phyloP scores from a whole-genome alignment of 2,329 filamentous ascomycete genomes.

The Xylaria sp. region DNA sequence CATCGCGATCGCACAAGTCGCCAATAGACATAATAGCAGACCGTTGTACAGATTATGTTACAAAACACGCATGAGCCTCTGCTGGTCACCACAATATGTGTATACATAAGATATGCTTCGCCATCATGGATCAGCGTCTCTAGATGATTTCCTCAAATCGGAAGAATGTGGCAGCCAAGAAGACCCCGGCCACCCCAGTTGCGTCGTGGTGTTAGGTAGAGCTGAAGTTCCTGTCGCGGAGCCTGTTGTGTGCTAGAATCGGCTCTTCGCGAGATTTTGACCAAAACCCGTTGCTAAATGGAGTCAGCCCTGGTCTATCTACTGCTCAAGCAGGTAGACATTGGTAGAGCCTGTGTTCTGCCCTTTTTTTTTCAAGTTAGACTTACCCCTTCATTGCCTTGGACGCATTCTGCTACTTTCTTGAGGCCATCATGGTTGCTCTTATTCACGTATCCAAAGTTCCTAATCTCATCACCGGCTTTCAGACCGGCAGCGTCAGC shows the following conservation, averaged over 20 bases:
- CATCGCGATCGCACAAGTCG: not conserved
- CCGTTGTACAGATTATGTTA: not conserved
- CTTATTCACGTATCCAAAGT: constrained; percentile 85
- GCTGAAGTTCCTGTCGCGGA: constrained; percentile 67
- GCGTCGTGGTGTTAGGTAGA: constrained; percentile 79
- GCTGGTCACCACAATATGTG: not conserved
- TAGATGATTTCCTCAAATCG: constrained; percentile 62
- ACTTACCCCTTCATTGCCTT: constrained; percentile 89
- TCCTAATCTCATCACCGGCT: constrained; percentile 81
- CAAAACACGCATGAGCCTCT: constrained; percentile 2
- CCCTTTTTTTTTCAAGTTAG: not conserved
- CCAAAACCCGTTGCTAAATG: constrained; percentile 72
- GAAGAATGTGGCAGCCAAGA: constrained; percentile 90
- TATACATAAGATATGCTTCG: not conserved
- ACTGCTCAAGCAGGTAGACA: not conserved
- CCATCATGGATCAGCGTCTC: constrained; percentile 2
- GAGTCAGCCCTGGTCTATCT: constrained; percentile 24
- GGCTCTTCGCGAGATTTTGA: constrained; percentile 69
- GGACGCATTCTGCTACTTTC: constrained; percentile 89
- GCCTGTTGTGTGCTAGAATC: constrained; percentile 57
- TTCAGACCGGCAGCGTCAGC: constrained; percentile 85
- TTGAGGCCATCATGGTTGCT: constrained; percentile 86
- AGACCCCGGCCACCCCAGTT: constrained; percentile 92
- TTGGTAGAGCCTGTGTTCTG: not conserved
- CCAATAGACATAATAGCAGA: not conserved